phyloP scores from a whole-genome alignment of 2,329 filamentous ascomycete species.

The Beauveria bassiana region DNA sequence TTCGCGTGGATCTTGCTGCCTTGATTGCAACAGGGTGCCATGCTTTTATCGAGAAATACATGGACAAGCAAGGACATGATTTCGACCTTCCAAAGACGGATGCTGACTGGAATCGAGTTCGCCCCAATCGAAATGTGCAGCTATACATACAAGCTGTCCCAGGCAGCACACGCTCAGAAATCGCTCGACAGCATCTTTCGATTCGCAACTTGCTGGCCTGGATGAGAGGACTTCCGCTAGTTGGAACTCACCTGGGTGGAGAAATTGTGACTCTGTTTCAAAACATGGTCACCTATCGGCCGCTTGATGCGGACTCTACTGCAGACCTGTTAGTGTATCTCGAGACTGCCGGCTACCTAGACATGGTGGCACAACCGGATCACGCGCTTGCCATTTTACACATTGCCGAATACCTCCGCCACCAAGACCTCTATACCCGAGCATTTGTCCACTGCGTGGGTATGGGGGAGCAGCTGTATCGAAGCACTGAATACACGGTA shows the following conservation, averaged over 20 bases:
- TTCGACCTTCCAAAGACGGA: conserved; percentile 16
- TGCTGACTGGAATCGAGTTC: conserved; percentile 24
- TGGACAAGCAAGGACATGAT: conserved; percentile 25
- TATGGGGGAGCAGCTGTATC: conserved; percentile 57
- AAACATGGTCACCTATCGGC: conserved; percentile 56
- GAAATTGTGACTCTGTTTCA: conserved; percentile 58
- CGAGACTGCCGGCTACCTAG: conserved; percentile 61
- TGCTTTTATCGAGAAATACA: conserved; percentile 49
- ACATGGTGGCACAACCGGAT: conserved; percentile 56
- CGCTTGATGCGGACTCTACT: conserved; percentile 45
- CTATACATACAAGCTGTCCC: conserved; percentile 63
- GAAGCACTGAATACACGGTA: conserved; percentile 54
- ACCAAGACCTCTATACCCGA: conserved; percentile 60
- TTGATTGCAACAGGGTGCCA: conserved; percentile 52
- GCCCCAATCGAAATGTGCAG: conserved; percentile 37
- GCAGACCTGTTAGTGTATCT: conserved; percentile 58
- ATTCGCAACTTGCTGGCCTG: conserved; percentile 73
- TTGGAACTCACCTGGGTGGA: conserved; percentile 57
- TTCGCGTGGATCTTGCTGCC: conserved; percentile 53
- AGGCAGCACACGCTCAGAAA: conserved; percentile 47
- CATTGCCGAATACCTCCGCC: conserved; percentile 58
- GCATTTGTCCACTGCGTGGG: conserved; percentile 73
- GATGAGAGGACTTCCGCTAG: conserved; percentile 55
- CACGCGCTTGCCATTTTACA: conserved; percentile 62
- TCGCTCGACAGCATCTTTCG: conserved; percentile 49